These are phyloP conservation scores for Mycena belliarum DNA, from an alignment of 768 basidiomycete species.

Conservation along the genomic window DNA sequence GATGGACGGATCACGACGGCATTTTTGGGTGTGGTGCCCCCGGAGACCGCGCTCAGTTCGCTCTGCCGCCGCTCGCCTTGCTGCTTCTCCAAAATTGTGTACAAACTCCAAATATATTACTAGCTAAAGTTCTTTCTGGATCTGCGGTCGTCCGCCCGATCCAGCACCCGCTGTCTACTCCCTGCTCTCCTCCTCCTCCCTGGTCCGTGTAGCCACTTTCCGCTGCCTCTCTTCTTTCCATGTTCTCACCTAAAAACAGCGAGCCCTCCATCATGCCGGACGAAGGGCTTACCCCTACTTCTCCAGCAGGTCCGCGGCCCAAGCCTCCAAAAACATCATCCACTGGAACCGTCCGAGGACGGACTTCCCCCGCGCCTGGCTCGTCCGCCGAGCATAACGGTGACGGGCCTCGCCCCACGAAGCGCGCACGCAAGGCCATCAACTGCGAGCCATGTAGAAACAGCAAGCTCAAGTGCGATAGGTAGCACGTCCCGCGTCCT, in stretches of 20 bases:
- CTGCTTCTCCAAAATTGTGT: background rate
- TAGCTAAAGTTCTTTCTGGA: slow-evolving; percentile 7
- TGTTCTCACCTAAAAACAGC: slow-evolving; percentile 32
- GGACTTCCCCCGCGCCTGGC: slow-evolving; percentile 49
- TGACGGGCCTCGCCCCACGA: slow-evolving; percentile 70
- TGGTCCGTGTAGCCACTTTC: slow-evolving; percentile 13
- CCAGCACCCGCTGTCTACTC: background rate
- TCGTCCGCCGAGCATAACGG: slow-evolving; percentile 41
- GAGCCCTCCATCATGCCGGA: slow-evolving; percentile 35
- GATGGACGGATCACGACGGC: background rate
- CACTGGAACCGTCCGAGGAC: slow-evolving; percentile 47
- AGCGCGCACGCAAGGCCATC: slow-evolving; percentile 83
- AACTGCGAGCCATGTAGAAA: slow-evolving; percentile 89
- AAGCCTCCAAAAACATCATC: slow-evolving; percentile 39
- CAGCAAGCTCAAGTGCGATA: slow-evolving; percentile 88
- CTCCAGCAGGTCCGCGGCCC: slow-evolving; percentile 40
- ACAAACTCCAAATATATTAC: slow-evolving; percentile 12
- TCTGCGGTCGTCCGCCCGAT: slow-evolving; percentile 8
- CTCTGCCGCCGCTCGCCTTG: background rate
- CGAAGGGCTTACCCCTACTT: slow-evolving; percentile 35
- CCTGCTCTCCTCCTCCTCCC: background rate
- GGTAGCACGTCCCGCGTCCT: slow-evolving; percentile 34
- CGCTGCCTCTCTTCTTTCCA: background rate
- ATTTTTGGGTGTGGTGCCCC: background rate
- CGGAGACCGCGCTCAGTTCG: background rate